Conservation (phyloP, 164 flowering plant species). For the Euptelea pleiosperma region DNA sequence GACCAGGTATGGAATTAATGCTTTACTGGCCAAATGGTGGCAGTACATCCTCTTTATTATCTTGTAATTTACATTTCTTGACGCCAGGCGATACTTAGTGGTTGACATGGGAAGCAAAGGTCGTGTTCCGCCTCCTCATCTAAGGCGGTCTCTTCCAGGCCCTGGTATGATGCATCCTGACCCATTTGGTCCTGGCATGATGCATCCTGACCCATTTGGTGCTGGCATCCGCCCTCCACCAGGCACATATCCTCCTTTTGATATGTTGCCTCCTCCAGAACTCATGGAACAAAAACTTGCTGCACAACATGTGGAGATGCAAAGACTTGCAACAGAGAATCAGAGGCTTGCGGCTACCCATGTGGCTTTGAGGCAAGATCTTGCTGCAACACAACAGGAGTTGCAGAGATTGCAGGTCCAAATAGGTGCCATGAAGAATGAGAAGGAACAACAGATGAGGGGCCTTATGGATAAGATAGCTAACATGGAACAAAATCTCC, state of each 20-base stretch:
- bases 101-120: slow-evolving; percentile 78
- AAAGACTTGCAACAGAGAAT: slow-evolving; percentile 76
- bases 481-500: slow-evolving; percentile 73
- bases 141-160: slow-evolving; percentile 59
- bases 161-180: slow-evolving; percentile 65
- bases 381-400: slow-evolving; percentile 85
- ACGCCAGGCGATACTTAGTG: slow-evolving; percentile 5
- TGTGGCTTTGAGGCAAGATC: slow-evolving; percentile 75
- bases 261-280: slow-evolving; percentile 73
- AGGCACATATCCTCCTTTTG: slow-evolving; percentile 55
- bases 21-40: not conserved
- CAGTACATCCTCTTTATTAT: no score
- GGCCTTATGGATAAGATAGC: slow-evolving; percentile 56
- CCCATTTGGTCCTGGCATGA: slow-evolving; percentile 50
- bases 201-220: slow-evolving; percentile 67
- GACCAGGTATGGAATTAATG: not conserved
- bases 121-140: slow-evolving; percentile 67
- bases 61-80: no score
- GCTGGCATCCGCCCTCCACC: slow-evolving; percentile 52
- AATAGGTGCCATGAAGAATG: slow-evolving; percentile 52
- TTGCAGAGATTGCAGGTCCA: slow-evolving; percentile 67
- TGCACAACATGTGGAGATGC: slow-evolving; percentile 76
- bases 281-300: slow-evolving; percentile 85
- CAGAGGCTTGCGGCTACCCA: slow-evolving; percentile 92
- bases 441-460: slow-evolving; percentile 72